These are phyloP conservation scores for Pythium scleroteichum DNA, from an alignment of 352 stramenopile genomes.

Conservation along the genomic window DNA sequence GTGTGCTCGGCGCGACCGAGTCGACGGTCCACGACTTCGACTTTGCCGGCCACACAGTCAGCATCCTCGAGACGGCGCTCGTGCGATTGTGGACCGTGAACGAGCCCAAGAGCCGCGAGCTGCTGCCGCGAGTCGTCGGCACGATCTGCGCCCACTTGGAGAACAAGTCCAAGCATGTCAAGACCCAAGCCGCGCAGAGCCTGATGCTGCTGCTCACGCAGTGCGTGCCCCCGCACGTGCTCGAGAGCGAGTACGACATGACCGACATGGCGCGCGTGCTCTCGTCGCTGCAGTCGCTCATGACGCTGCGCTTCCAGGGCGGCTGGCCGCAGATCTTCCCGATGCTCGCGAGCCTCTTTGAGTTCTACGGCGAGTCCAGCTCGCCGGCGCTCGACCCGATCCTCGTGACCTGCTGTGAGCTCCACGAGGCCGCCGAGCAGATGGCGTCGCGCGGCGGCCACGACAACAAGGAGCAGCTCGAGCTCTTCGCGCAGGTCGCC, in stretches of 20 bases:
- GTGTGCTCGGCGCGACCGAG: conserved; percentile 62
- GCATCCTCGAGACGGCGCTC: conserved; percentile 61
- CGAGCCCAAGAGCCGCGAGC: conserved; percentile 51
- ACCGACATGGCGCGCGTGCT: conserved; percentile 70
- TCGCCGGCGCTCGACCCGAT: conserved; percentile 63
- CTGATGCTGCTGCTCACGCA: conserved; percentile 66
- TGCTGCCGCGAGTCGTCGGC: conserved; percentile 78
- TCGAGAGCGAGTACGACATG: conserved; percentile 57
- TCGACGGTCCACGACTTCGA: conserved; percentile 63
- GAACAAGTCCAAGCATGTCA: conserved; percentile 51
- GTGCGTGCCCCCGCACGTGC: conserved; percentile 48
- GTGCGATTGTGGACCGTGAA: conserved; percentile 67
- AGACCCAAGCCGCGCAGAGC: conserved; percentile 63
- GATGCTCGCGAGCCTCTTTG: conserved; percentile 69
- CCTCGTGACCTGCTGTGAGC: conserved; percentile 71
- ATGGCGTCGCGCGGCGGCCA: conserved; percentile 49
- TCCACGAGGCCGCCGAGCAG: conserved; percentile 78
- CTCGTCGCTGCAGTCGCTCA: conserved; percentile 75
- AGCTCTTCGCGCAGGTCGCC: conserved; percentile 69
- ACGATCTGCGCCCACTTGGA: conserved; percentile 75
- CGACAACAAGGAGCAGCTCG: conserved; percentile 45
- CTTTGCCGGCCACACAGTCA: conserved; percentile 63
- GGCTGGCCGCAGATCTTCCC: conserved; percentile 82
- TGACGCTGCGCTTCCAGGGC: conserved; percentile 80
- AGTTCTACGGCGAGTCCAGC: conserved; percentile 63